Percentiles rank a stretch among this genome's conserved stretches.
Evolutionary conservation across 2,329 filamentous ascomycete genomes (phyloP).

Genomic region (Zymoseptoria brevis): DNA sequence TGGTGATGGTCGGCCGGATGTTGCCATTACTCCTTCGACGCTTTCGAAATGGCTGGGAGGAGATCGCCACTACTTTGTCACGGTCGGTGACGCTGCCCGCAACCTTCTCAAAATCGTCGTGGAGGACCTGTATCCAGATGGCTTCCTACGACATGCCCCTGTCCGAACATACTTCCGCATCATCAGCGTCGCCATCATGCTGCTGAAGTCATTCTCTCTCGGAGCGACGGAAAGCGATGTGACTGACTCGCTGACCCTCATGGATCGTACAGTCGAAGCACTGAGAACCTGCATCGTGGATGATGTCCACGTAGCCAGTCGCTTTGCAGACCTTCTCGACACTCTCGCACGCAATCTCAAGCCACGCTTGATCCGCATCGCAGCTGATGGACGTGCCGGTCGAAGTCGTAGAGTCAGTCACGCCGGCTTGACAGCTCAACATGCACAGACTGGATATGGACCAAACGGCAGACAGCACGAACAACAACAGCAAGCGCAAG

Average conservation of each 20-base stretch:
- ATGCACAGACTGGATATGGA: background rate
- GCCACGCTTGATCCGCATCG: constrained; percentile 58
- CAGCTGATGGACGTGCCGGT: constrained; percentile 35
- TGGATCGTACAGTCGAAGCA: constrained; percentile 66
- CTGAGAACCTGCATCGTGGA: constrained; percentile 73
- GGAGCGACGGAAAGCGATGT: constrained; percentile 73
- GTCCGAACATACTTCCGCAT: constrained; percentile 82
- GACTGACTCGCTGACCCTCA: constrained; percentile 63
- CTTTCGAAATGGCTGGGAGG: constrained; percentile 47
- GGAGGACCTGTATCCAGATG: constrained; percentile 63
- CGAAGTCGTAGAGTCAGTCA: constrained; percentile 18
- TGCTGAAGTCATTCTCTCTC: constrained; percentile 75
- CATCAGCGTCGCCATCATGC: constrained; percentile 75
- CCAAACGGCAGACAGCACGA: constrained; percentile 4
- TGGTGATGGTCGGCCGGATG: constrained; percentile 31
- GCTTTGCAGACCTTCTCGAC: constrained; percentile 75
- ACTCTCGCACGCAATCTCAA: constrained; percentile 66
- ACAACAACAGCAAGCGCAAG: constrained; percentile 15
- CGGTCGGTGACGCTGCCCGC: constrained; percentile 69
- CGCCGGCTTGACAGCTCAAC: background rate
- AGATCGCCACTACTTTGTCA: constrained; percentile 54
- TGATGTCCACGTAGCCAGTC: constrained; percentile 75
- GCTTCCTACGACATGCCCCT: constrained; percentile 73
- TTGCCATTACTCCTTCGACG: constrained; percentile 39
- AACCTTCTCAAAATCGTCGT: constrained; percentile 71